These are phyloP conservation scores for Cladorrhinum sp. DNA, from an alignment of 2,329 filamentous ascomycete genomes.

Conservation along the genomic window DNA sequence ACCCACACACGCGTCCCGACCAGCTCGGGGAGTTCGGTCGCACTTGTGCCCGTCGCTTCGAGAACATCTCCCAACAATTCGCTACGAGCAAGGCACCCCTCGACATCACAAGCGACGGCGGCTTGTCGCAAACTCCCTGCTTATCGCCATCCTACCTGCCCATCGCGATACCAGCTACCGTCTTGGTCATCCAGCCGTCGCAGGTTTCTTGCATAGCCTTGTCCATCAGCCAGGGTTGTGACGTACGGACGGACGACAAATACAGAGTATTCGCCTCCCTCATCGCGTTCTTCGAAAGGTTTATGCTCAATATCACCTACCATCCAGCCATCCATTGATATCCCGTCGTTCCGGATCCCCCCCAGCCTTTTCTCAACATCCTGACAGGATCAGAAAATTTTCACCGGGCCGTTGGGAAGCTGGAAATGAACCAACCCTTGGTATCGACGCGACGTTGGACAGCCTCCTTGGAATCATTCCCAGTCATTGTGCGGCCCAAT, in stretches of 20 bases:
- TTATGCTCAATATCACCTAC: neutral
- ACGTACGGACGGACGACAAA: too few species aligned
- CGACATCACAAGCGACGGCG: neutral
- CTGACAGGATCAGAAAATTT: constrained; percentile 19
- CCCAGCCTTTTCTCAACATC: constrained; percentile 15
- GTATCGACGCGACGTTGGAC: constrained; percentile 18
- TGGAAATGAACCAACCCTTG: constrained; percentile 14
- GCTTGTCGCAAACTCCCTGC: too few species aligned
- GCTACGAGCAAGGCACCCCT: neutral
- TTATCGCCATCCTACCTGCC: neutral
- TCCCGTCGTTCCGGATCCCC: constrained; percentile 10
- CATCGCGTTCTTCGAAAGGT: too few species aligned
- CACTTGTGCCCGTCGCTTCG: neutral
- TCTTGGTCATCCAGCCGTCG: too few species aligned
- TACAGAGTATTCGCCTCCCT: too few species aligned
- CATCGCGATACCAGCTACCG: neutral
- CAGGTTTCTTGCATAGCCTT: too few species aligned
- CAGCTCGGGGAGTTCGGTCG: neutral
- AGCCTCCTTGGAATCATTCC: constrained; percentile 12
- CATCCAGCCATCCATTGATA: neutral
- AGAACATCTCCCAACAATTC: neutral
- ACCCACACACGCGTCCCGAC: too few species aligned
- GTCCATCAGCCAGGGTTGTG: neutral
- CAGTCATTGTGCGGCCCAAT: constrained; percentile 23
- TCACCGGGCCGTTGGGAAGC: constrained; percentile 21